phyloP scores from a whole-genome alignment of 2,329 filamentous ascomycete genomes.

The Fusarium sp. region DNA sequence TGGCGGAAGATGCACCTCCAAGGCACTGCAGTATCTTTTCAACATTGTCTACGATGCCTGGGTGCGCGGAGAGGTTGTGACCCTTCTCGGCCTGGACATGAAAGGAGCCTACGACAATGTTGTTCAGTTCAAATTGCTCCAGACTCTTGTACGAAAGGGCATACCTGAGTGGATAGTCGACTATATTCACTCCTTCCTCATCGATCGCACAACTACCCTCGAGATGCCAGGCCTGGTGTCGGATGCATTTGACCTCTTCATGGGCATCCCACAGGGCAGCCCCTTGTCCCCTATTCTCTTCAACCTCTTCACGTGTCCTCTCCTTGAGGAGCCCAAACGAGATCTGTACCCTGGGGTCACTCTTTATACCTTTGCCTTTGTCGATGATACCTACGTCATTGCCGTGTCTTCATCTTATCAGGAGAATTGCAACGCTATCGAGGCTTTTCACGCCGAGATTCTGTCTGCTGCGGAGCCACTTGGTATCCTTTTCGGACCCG shows the following conservation, averaged over 20 bases:
- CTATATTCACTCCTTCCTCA: slow-evolving; percentile 24
- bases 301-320: not conserved
- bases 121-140: not conserved
- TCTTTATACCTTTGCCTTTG: not conserved
- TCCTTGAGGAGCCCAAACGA: not conserved
- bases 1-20: slow-evolving; percentile 6
- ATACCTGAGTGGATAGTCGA: slow-evolving; percentile 11
- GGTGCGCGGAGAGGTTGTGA: not conserved
- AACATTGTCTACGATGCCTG: slow-evolving; percentile 10
- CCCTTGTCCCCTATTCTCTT: not conserved
- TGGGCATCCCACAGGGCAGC: slow-evolving; percentile 15
- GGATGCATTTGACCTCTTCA: not conserved
- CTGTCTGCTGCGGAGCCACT: not conserved
- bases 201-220: slow-evolving; percentile 1
- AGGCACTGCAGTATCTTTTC: slow-evolving; percentile 4
- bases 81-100: slow-evolving; percentile 25
- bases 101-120: slow-evolving; percentile 22
- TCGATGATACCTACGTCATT: not conserved
- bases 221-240: not conserved
- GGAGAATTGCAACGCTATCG: not conserved
- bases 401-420: not conserved
- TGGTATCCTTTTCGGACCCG: not conserved
- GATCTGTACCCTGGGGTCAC: not conserved
- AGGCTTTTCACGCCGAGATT: not conserved
- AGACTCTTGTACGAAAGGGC: not conserved